A percentile compares a stretch with the other conserved stretches of the same genome.
Conservation (phyloP, 108 stramenopile genomes). For the Discostella stelligeroides region DNA sequence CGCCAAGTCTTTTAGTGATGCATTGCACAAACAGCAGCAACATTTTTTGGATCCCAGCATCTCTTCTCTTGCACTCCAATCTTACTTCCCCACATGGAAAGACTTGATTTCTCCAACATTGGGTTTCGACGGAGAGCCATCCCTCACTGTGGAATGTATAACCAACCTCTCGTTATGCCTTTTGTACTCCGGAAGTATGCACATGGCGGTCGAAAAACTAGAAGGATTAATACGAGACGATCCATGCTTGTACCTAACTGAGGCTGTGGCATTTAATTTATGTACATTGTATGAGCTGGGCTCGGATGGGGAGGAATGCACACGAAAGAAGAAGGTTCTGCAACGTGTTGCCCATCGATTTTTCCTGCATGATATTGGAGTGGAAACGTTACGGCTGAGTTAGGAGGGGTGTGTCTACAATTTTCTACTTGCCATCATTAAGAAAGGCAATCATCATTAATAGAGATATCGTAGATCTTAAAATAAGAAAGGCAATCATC, state of each 20-base stretch:
- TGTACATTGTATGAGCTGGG: constrained; percentile 94
- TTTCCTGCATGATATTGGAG: constrained; percentile 86
- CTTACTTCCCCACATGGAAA: constrained; percentile 33
- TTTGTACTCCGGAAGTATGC: constrained; percentile 75
- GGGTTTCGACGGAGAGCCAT: constrained; percentile 48
- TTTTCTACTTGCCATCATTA: too few species aligned
- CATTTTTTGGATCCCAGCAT: not conserved
- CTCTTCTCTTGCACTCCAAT: not conserved
- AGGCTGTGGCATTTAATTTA: constrained; percentile 89
- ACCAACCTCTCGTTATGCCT: constrained; percentile 83
- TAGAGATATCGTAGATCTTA: too few species aligned
- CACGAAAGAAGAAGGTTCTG: constrained; percentile 74
- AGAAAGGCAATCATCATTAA: too few species aligned
- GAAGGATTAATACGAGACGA: constrained; percentile 82
- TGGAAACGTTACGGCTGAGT: constrained; percentile 78
- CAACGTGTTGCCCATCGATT: constrained; percentile 87
- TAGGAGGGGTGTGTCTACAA: too few species aligned
- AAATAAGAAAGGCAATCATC: too few species aligned
- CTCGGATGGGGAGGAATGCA: constrained; percentile 69
- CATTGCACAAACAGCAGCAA: constrained; percentile 43
- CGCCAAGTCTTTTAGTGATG: constrained; percentile 53
- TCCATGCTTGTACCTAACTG: constrained; percentile 78
- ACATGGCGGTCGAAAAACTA: constrained; percentile 62
- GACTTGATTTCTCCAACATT: constrained; percentile 37
- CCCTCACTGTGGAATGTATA: constrained; percentile 55